phyloP scores from a whole-genome alignment of 129 eudicot species.

The Helichrysum umbraculigerum region DNA sequence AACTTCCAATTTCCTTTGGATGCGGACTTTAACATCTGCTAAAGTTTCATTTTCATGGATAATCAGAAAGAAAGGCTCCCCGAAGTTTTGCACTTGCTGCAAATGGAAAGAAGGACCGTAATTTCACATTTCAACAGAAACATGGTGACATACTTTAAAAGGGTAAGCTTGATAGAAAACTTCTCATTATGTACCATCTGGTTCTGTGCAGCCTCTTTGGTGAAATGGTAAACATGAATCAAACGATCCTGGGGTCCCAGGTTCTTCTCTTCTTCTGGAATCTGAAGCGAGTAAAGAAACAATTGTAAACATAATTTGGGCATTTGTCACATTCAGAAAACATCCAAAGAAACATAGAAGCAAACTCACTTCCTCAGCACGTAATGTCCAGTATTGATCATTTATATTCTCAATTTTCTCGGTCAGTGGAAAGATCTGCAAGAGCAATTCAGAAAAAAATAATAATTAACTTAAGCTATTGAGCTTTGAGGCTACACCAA shows the following conservation, averaged over 20 bases:
- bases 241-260: slow-evolving; percentile 78
- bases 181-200: slow-evolving; percentile 62
- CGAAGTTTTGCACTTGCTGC: slow-evolving; percentile 87
- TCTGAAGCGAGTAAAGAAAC: slow-evolving; percentile 37
- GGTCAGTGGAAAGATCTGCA: slow-evolving; percentile 76
- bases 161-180: slow-evolving; percentile 7
- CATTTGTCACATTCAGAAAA: slow-evolving; percentile 6
- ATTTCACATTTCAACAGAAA: not conserved
- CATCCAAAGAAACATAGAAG: slow-evolving; percentile 3
- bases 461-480: not conserved
- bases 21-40: slow-evolving; percentile 48
- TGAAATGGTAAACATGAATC: slow-evolving; percentile 95
- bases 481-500: not conserved
- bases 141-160: not conserved
- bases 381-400: slow-evolving; percentile 55
- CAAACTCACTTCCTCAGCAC: slow-evolving; percentile 44
- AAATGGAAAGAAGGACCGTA: not conserved
- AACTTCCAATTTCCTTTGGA: slow-evolving; percentile 51
- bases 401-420: slow-evolving; percentile 51
- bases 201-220: slow-evolving; percentile 87
- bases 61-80: slow-evolving; percentile 60
- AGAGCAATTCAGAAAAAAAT: not conserved
- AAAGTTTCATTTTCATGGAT: slow-evolving; percentile 57
- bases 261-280: slow-evolving; percentile 97
- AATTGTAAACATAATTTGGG: not conserved